A percentile compares a stretch with the other conserved stretches of the same genome.
Evolutionary conservation across 179 eudicot species (phyloP).

Genomic region (Silene noctiflora): DNA sequence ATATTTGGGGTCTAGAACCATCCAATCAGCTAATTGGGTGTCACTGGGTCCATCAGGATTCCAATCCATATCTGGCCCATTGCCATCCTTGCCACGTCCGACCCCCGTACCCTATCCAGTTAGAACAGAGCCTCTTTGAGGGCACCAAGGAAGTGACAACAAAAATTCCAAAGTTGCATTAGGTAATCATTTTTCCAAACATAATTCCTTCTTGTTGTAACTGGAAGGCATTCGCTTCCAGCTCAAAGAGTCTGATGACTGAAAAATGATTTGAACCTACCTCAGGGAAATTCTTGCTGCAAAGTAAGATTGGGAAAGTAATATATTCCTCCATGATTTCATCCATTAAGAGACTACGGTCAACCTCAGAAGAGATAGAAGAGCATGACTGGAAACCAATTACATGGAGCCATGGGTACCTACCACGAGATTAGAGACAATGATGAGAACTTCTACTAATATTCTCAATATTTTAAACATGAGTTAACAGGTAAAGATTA

Average conservation of each 20-base stretch:
- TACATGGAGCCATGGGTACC: slow-evolving; percentile 70
- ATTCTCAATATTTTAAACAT: not conserved
- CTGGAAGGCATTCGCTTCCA: no score
- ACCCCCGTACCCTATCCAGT: no score
- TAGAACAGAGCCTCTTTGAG: no score
- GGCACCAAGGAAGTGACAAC: no score
- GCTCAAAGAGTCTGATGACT: slow-evolving; percentile 2
- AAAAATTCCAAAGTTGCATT: no score
- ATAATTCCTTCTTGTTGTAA: not conserved
- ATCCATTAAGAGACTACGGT: slow-evolving; percentile 32
- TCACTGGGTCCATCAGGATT: no score
- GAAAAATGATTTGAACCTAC: slow-evolving; percentile 30
- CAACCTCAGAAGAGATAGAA: slow-evolving; percentile 33
- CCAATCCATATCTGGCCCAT: no score
- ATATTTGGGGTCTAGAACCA: no score
- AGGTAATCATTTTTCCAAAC: no score
- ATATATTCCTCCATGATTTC: slow-evolving; percentile 56
- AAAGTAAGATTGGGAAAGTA: slow-evolving; percentile 70
- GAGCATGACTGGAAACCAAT: slow-evolving; percentile 56
- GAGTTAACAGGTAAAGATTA: not conserved
- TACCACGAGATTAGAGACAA: slow-evolving; percentile 27
- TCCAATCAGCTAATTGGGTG: no score
- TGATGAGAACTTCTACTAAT: not conserved
- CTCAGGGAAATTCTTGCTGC: slow-evolving; percentile 57
- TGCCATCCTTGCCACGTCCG: no score